Evolutionary conservation across 192 early-diverging fungal species (phyloP), one percentile per base, ranked within the genome.

Genomic region (Coemansia sp.): DNA sequence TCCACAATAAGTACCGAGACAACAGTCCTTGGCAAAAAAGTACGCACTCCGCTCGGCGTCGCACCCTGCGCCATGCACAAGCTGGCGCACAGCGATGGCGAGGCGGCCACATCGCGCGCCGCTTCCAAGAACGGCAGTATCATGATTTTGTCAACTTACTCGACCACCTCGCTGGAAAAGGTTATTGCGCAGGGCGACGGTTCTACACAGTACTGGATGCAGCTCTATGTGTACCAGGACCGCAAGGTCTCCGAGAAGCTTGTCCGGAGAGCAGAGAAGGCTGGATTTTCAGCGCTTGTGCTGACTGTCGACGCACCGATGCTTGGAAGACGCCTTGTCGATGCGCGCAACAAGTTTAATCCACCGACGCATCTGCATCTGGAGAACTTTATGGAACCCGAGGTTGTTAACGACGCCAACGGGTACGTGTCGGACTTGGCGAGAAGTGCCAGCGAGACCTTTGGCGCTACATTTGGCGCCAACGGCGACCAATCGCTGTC

Each of bases 151-250:
- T 84, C 85, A 10, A 87, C 86, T 1, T 88, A 83, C 63, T 82
- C 84, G 58, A 85, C 83, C 11, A 81, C 78, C 0, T 66, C 78
- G 9, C 49, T 88, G 61, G 90, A 93, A 66, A 78, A 90, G 62
- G 81, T 90, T 14, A 66, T 86, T 40, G 69, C 67, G 19, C 65
- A 81, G 46, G 69, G 66, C 8, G 53, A 69, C 56, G 59, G 57
- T 2, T 55, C 75, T 65, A 47, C 71, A 25, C 71, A 82, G 65
- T 80, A 78, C 63, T 88, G 84, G 87, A 84, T 91, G 67, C 93
- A 95, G 57, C 83, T 95, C 17, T 95, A 95, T 61, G 89, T 93
- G 11, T 89, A 93, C 66, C 71, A 80, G 51, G 76, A 95, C 55
- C 80, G 91, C 9, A 39, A 21, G 5, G 71, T 87, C 24, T 83